phyloP scores from a whole-genome alignment of 805 yeast genomes.

The Sugiyamaella floridensis region DNA sequence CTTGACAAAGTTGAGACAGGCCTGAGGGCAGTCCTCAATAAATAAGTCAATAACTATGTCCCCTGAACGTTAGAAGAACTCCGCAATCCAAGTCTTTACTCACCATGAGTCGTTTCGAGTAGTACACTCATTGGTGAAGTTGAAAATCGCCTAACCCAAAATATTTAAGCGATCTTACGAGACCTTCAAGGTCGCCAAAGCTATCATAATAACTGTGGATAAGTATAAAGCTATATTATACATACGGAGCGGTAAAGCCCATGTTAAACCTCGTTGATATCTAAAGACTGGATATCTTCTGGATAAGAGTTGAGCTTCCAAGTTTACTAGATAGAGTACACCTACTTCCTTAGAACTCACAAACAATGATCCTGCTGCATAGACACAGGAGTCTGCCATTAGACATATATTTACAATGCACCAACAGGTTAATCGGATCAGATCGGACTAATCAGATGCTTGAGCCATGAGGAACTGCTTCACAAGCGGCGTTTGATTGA shows the following conservation, averaged over 20 bases:
- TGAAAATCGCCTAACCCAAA: background rate
- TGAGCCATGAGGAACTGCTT: conserved; percentile 64
- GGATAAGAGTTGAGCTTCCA: too few species aligned
- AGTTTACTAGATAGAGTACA: too few species aligned
- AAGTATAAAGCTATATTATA: too few species aligned
- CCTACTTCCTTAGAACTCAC: too few species aligned
- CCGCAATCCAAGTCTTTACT: conserved; percentile 10
- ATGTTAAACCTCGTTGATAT: too few species aligned
- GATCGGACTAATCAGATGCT: conserved; percentile 31
- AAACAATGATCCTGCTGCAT: too few species aligned
- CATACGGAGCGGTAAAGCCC: too few species aligned
- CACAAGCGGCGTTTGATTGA: conserved; percentile 56
- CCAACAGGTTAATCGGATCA: background rate
- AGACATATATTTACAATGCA: background rate
- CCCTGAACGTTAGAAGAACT: conserved; percentile 29
- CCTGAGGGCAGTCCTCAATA: conserved; percentile 32
- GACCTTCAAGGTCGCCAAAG: too few species aligned
- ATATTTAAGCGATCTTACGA: too few species aligned
- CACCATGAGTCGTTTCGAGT: conserved; percentile 36
- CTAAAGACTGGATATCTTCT: too few species aligned
- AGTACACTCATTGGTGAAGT: conserved; percentile 34
- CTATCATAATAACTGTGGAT: too few species aligned
- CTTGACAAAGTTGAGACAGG: conserved; percentile 44
- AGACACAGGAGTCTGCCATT: too few species aligned
- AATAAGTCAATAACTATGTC: conserved; percentile 46